Evolutionary conservation across 495 filamentous ascomycete species (phyloP).

Genomic region (Trichoderma erinaceum): DNA sequence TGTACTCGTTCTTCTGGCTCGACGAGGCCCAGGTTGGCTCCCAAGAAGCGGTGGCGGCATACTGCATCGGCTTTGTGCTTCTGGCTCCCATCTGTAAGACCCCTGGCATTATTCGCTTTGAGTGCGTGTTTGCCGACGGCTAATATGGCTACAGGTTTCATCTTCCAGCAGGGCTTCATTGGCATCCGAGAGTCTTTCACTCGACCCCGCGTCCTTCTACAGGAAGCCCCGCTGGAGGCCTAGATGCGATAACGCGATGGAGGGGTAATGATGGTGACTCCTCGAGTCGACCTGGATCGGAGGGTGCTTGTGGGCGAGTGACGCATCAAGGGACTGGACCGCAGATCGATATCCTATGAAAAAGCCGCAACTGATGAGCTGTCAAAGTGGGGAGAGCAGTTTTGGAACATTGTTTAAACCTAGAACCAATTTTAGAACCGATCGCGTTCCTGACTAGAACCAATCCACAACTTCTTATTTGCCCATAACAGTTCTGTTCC

Average conservation of each 20-base stretch:
- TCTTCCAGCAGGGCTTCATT: conserved; percentile 38
- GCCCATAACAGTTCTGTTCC: neutral
- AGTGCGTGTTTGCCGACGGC: conserved; percentile 3
- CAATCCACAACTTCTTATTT: neutral
- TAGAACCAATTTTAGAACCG: conserved; percentile 8
- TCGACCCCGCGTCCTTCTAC: conserved; percentile 24
- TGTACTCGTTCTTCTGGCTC: conserved; percentile 45
- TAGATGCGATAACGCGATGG: conserved; percentile 4
- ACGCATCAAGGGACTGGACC: conserved; percentile 4
- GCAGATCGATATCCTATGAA: neutral
- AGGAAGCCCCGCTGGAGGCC: conserved; percentile 15
- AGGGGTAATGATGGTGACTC: neutral
- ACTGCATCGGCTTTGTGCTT: conserved; percentile 30
- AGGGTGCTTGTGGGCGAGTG: neutral
- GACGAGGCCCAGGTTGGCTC: conserved; percentile 32
- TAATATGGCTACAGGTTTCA: conserved; percentile 33
- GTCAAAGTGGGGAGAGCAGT: conserved; percentile 6
- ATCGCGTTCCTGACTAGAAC: conserved; percentile 2
- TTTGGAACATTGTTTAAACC: neutral
- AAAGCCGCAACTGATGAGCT: conserved; percentile 6
- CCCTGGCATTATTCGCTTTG: neutral
- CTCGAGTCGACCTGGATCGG: neutral
- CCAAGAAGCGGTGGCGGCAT: conserved; percentile 31
- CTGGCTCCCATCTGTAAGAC: conserved; percentile 33
- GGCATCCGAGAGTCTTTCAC: conserved; percentile 35